phyloP scores from a whole-genome alignment of 2,329 filamentous ascomycete species.

The Drechslerella coelobrocha region DNA sequence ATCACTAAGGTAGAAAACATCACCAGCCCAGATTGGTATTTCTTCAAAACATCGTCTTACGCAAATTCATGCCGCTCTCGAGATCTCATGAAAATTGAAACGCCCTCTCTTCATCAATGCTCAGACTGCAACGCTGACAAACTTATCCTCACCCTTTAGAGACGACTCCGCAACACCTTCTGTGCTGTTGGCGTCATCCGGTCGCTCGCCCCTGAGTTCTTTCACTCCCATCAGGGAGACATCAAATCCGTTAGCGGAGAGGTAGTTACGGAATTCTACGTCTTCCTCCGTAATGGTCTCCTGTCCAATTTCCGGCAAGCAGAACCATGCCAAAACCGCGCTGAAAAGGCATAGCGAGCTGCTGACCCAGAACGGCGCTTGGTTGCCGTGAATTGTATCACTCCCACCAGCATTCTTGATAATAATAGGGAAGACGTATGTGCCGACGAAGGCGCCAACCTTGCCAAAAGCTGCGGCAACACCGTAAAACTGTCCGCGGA shows the following conservation, averaged over 20 bases:
- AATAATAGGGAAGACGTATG: slow-evolving; percentile 79
- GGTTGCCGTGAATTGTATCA: slow-evolving; percentile 67
- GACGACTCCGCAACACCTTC: slow-evolving; percentile 14
- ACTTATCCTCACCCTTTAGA: slow-evolving; percentile 35
- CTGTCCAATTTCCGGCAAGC: slow-evolving; percentile 78
- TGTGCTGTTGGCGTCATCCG: slow-evolving; percentile 40
- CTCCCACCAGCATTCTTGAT: slow-evolving; percentile 66
- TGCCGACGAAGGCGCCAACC: slow-evolving; percentile 83
- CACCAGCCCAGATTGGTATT: background rate
- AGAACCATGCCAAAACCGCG: slow-evolving; percentile 70
- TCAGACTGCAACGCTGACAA: slow-evolving; percentile 31
- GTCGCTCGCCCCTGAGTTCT: slow-evolving; percentile 39
- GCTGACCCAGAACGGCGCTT: slow-evolving; percentile 90
- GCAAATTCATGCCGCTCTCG: too few species aligned
- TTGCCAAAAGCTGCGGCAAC: slow-evolving; percentile 77
- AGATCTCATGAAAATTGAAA: background rate
- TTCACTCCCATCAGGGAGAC: slow-evolving; percentile 64
- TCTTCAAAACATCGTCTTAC: too few species aligned
- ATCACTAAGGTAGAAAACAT: background rate
- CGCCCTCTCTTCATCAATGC: too few species aligned
- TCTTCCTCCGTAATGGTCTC: slow-evolving; percentile 86
- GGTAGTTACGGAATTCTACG: slow-evolving; percentile 73
- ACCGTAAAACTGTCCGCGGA: slow-evolving; percentile 80
- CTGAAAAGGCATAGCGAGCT: slow-evolving; percentile 77
- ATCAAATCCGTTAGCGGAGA: slow-evolving; percentile 79